These are phyloP conservation scores for Spathaspora sp. DNA, from an alignment of 805 yeast species.

Conservation along the genomic window DNA sequence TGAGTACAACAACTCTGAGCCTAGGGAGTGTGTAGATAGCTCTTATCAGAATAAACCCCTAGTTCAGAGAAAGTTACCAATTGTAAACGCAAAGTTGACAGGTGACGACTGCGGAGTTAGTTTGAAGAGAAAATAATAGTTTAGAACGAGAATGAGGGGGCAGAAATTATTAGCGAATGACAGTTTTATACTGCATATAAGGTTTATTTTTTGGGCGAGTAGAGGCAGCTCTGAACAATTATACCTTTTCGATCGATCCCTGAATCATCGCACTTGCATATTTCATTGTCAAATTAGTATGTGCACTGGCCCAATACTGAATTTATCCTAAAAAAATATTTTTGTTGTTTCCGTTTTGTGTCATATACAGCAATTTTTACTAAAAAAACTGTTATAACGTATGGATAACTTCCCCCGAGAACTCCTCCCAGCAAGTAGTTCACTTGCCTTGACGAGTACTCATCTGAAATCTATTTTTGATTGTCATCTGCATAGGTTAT, in stretches of 20 bases:
- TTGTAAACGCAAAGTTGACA: no score
- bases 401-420: not conserved
- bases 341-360: not conserved
- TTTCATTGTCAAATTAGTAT: not conserved
- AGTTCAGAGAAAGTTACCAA: no score
- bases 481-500: not conserved
- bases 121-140: not conserved
- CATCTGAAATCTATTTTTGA: not conserved
- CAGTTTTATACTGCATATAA: not conserved
- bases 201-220: not conserved
- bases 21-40: no score
- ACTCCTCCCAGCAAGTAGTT: not conserved
- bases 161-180: not conserved
- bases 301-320: not conserved
- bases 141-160: not conserved
- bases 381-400: not conserved
- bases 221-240: not conserved
- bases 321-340: not conserved
- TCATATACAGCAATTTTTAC: not conserved
- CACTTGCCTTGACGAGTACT: not conserved
- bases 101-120: not conserved
- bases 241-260: not conserved
- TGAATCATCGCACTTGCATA: not conserved
- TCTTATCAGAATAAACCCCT: no score
- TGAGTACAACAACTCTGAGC: no score